Evolutionary conservation across 2,329 filamentous ascomycete genomes (phyloP).

Genomic region (Biscogniauxia sp.): DNA sequence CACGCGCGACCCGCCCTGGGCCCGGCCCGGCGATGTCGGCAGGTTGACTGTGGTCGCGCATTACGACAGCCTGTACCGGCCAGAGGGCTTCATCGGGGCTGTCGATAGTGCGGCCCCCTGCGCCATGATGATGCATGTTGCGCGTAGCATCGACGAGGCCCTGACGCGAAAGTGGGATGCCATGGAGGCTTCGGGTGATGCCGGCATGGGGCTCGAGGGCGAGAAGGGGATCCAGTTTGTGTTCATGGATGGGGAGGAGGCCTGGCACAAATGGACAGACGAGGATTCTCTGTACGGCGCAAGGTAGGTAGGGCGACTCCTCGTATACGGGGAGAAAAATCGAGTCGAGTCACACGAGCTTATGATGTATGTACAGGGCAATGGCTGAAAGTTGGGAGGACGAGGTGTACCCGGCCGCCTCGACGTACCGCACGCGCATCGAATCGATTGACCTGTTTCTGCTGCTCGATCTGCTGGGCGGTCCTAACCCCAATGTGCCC

Average conservation of each 20-base stretch:
- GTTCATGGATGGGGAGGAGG: constrained; percentile 91
- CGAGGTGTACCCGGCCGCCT: constrained; percentile 65
- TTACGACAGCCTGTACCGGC: constrained; percentile 81
- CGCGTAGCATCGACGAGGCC: constrained; percentile 74
- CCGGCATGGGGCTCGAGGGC: constrained; percentile 60
- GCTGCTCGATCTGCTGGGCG: constrained; percentile 84
- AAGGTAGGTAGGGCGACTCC: constrained; percentile 61
- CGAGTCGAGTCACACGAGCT: not conserved
- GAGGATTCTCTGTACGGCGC: constrained; percentile 87
- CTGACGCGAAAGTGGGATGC: constrained; percentile 78
- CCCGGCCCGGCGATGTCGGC: constrained; percentile 69
- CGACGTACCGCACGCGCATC: constrained; percentile 72
- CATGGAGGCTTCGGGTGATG: constrained; percentile 60
- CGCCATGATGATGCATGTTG: constrained; percentile 86
- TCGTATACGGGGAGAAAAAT: not conserved
- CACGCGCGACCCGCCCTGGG: constrained; percentile 83
- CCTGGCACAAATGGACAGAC: constrained; percentile 76
- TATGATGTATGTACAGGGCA: constrained; percentile 41
- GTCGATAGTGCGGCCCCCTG: constrained; percentile 93
- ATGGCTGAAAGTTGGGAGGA: constrained; percentile 81
- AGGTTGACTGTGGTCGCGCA: constrained; percentile 87
- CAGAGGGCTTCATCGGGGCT: constrained; percentile 86
- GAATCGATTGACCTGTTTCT: constrained; percentile 84
- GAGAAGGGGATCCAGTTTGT: constrained; percentile 85
- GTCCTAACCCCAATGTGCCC: constrained; percentile 65